phyloP scores from a whole-genome alignment of 805 yeast genomes.

The Ogataea zsoltii region DNA sequence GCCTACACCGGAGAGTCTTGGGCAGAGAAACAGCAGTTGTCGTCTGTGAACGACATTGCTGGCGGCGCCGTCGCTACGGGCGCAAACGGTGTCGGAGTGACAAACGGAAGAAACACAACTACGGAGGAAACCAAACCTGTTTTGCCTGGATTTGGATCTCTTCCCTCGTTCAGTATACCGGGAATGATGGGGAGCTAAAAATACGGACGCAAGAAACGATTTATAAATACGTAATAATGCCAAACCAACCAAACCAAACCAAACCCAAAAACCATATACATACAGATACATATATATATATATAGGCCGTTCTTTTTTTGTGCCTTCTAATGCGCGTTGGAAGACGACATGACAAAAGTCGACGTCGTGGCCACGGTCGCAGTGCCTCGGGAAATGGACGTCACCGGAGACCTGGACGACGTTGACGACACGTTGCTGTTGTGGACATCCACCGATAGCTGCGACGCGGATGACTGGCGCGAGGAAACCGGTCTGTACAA shows the following conservation, averaged over 20 bases:
- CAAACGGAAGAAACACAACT: not conserved
- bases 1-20: conserved; percentile 57
- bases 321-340: not conserved
- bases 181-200: conserved; percentile 15
- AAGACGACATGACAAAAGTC: conserved; percentile 2
- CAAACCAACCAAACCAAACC: not conserved
- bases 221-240: not conserved
- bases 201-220: not conserved
- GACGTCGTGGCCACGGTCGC: conserved; percentile 6
- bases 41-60: conserved; percentile 12
- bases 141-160: conserved; percentile 17
- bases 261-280: not conserved
- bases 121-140: not conserved
- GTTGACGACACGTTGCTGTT: not conserved
- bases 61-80: conserved; percentile 2
- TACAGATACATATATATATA: not conserved
- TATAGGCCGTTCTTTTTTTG: too few species aligned
- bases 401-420: conserved; percentile 1
- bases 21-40: conserved; percentile 27
- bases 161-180: conserved; percentile 22
- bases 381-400: not conserved
- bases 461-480: conserved; percentile 16
- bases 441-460: not conserved
- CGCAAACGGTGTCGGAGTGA: not conserved
- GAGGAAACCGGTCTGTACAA: conserved; percentile 29